Evolutionary conservation across 2,329 filamentous ascomycete species (phyloP).

Genomic region (Neonectria hederae): DNA sequence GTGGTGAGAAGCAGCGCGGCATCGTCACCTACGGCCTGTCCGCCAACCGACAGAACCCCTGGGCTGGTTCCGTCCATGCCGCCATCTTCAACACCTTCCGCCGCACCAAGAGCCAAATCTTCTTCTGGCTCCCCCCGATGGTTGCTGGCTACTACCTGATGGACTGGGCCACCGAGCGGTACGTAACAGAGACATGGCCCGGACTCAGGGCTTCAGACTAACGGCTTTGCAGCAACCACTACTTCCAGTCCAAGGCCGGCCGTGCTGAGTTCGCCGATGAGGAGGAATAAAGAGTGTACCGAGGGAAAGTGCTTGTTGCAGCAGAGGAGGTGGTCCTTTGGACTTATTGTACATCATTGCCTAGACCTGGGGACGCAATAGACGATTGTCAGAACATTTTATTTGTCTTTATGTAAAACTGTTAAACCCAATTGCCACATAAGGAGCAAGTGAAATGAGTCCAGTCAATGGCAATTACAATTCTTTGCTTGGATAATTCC

Average conservation of each 20-base stretch:
- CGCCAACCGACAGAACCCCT: constrained; percentile 87
- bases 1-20: constrained; percentile 69
- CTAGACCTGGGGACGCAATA: constrained; percentile 52
- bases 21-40: constrained; percentile 79
- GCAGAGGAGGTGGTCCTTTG: constrained; percentile 42
- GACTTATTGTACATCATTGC: constrained; percentile 54
- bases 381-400: constrained; percentile 44
- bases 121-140: constrained; percentile 87
- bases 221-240: constrained; percentile 71
- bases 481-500: neutral
- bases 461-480: constrained; percentile 5
- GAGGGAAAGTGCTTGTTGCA: constrained; percentile 39
- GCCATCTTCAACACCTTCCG: constrained; percentile 97
- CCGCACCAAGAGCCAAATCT: constrained; percentile 83
- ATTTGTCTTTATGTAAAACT: constrained; percentile 28
- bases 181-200: constrained; percentile 46
- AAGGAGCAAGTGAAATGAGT: constrained; percentile 20
- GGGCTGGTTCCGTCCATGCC: constrained; percentile 79
- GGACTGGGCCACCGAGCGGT: constrained; percentile 94
- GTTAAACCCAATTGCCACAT: neutral
- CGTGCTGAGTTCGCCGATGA: constrained; percentile 63
- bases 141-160: constrained; percentile 82
- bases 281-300: constrained; percentile 52
- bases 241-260: constrained; percentile 82
- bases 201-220: constrained; percentile 15